These are phyloP conservation scores for Diaporthe sp. DNA, from an alignment of 2,329 filamentous ascomycete genomes.

Conservation along the genomic window DNA sequence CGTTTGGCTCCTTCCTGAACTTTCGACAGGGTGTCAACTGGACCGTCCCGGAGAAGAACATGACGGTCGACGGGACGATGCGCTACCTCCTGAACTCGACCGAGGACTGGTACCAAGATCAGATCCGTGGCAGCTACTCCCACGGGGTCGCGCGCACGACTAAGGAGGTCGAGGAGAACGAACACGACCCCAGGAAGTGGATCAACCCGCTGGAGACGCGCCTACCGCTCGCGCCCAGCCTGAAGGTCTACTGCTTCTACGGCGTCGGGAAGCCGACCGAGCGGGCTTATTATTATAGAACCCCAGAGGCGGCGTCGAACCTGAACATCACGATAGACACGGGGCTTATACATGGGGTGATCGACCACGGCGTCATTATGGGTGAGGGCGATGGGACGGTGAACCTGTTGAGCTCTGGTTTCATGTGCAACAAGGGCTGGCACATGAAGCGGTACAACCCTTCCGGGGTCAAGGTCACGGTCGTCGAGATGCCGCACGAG, in stretches of 20 bases:
- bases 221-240: slow-evolving; percentile 85
- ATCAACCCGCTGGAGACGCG: slow-evolving; percentile 90
- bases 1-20: slow-evolving; percentile 86
- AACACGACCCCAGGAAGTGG: slow-evolving; percentile 86
- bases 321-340: slow-evolving; percentile 84
- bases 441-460: slow-evolving; percentile 95
- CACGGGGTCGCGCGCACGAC: slow-evolving; percentile 87
- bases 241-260: slow-evolving; percentile 99
- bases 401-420: slow-evolving; percentile 89
- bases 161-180: slow-evolving; percentile 85
- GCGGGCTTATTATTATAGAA: slow-evolving; percentile 89
- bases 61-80: slow-evolving; percentile 85
- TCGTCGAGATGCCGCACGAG: slow-evolving; percentile 97
- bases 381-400: slow-evolving; percentile 98
- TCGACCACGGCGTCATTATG: slow-evolving; percentile 93
- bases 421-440: slow-evolving; percentile 98
- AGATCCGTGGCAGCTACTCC: slow-evolving; percentile 83
- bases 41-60: slow-evolving; percentile 77
- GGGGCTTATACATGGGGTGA: slow-evolving; percentile 68
- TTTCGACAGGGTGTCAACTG: slow-evolving; percentile 79
- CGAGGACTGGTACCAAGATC: slow-evolving; percentile 87
- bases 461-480: slow-evolving; percentile 82
- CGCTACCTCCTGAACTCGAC: slow-evolving; percentile 83
- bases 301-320: slow-evolving; percentile 75
- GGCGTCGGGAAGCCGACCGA: slow-evolving; percentile 95